Percentiles rank a stretch among this genome's conserved stretches.
phyloP scores from a whole-genome alignment of 805 yeast species.

The Pichia gijzeniarum region DNA sequence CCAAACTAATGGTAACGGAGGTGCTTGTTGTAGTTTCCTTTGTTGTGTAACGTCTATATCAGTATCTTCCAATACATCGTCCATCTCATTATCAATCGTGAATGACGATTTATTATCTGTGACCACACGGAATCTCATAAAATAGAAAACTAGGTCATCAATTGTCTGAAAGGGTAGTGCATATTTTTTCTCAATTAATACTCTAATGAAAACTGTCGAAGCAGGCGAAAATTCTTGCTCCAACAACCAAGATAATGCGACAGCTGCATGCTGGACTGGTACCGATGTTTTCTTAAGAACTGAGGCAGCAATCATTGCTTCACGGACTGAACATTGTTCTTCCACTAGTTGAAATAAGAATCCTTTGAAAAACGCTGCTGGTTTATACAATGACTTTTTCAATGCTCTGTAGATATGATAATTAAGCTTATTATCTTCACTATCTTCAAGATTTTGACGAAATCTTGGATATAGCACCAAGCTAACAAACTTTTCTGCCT shows the following conservation, averaged over 20 bases:
- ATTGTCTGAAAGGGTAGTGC: constrained; percentile 96
- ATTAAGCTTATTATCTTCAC: constrained; percentile 72
- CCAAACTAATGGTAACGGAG: constrained; percentile 89
- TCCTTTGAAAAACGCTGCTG: constrained; percentile 96
- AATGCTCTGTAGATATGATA: constrained; percentile 90
- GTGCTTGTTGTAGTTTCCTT: constrained; percentile 30
- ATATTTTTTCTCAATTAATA: constrained; percentile 86
- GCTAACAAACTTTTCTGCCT: constrained; percentile 79
- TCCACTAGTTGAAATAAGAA: constrained; percentile 87
- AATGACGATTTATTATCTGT: constrained; percentile 30
- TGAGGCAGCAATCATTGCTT: constrained; percentile 93
- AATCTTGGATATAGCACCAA: constrained; percentile 64
- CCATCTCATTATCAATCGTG: constrained; percentile 23
- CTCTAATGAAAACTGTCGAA: constrained; percentile 82
- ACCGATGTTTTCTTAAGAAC: constrained; percentile 83
- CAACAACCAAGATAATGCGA: constrained; percentile 80
- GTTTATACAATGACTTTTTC: constrained; percentile 90
- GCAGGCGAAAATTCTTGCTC: constrained; percentile 85
- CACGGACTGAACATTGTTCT: constrained; percentile 83
- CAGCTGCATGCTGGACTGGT: constrained; percentile 94
- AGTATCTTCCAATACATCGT: constrained; percentile 35
- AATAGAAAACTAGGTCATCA: constrained; percentile 89
- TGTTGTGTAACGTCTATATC: constrained; percentile 27
- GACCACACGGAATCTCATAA: constrained; percentile 78
- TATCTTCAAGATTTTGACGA: constrained; percentile 62